Conservation (phyloP, 2,329 filamentous ascomycete genomes). For the Hymenoscyphus fraxineus region DNA sequence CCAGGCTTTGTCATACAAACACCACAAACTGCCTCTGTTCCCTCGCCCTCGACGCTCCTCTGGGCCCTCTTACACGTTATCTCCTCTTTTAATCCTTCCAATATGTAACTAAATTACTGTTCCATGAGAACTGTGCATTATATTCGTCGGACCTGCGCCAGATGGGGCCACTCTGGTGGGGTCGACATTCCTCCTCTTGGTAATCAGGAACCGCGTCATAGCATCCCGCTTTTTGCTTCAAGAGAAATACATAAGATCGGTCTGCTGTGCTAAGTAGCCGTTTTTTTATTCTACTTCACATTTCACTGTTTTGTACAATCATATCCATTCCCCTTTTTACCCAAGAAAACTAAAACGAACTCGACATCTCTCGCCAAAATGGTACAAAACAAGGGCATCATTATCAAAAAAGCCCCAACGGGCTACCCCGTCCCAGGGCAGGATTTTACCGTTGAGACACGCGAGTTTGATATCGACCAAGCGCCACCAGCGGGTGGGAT, state of each 20-base stretch:
- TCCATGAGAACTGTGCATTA: not conserved
- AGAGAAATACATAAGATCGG: not conserved
- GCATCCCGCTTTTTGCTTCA: not conserved
- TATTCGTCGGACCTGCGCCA: not conserved
- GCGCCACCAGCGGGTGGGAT: constrained; percentile 62
- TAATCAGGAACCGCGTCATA: constrained; percentile 2
- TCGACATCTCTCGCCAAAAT: constrained; percentile 29
- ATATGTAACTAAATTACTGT: not conserved
- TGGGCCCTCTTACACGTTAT: not conserved
- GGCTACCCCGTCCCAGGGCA: constrained; percentile 67
- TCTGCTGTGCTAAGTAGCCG: not conserved
- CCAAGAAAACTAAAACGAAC: not conserved
- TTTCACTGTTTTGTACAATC: not conserved
- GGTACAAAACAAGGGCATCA: constrained; percentile 67
- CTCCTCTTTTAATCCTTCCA: not conserved
- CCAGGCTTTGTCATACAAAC: not conserved
- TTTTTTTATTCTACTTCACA: not conserved
- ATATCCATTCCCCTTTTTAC: not conserved
- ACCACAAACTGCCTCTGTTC: not conserved
- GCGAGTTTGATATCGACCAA: constrained; percentile 62
- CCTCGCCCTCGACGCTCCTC: not conserved
- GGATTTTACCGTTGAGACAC: constrained; percentile 64
- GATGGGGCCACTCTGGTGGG: not conserved
- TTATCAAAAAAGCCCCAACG: constrained; percentile 67
- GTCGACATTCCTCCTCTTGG: not conserved